Evolutionary conservation across 1,284 basidiomycete genomes (phyloP).

Genomic region (Rhodotorula glutinis): DNA sequence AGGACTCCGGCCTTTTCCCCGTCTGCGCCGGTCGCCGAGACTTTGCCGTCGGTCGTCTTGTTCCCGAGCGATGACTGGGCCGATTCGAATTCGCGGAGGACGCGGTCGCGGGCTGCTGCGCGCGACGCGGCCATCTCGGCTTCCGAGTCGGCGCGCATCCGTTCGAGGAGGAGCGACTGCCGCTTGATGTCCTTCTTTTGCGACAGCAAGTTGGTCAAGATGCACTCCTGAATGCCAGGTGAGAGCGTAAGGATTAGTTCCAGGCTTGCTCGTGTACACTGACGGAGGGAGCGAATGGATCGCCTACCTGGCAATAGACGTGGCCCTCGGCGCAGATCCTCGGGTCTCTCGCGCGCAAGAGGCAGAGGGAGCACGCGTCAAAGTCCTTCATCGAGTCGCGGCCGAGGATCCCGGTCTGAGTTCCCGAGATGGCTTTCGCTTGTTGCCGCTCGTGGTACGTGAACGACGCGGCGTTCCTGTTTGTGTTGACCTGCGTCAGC

Average conservation of each 20-base stretch:
- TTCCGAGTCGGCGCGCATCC: slow-evolving; percentile 69
- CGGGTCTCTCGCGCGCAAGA: slow-evolving; percentile 63
- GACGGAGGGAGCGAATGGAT: too few species aligned
- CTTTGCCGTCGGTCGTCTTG: slow-evolving; percentile 16
- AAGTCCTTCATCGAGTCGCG: slow-evolving; percentile 36
- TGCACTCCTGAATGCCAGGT: slow-evolving; percentile 41
- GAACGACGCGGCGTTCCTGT: slow-evolving; percentile 50
- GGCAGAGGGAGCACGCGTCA: slow-evolving; percentile 38
- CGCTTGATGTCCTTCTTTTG: slow-evolving; percentile 86
- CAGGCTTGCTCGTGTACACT: neutral
- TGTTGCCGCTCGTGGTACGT: slow-evolving; percentile 81
- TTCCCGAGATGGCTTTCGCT: slow-evolving; percentile 67
- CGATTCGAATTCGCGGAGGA: slow-evolving; percentile 78
- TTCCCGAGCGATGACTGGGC: slow-evolving; percentile 64
- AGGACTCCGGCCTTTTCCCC: neutral
- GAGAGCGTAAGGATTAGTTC: slow-evolving; percentile 48
- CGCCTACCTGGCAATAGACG: slow-evolving; percentile 66
- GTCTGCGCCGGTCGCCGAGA: slow-evolving; percentile 15
- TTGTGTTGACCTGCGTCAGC: neutral
- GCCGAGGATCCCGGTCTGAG: slow-evolving; percentile 51
- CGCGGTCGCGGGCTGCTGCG: slow-evolving; percentile 73
- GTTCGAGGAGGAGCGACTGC: slow-evolving; percentile 71
- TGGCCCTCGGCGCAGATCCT: slow-evolving; percentile 79
- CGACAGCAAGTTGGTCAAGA: slow-evolving; percentile 53
- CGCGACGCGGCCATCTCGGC: slow-evolving; percentile 64